Evolutionary conservation across 2,329 filamentous ascomycete genomes (phyloP), one percentile per base, ranked within the genome.

Genomic region (Aspergillus brunneoviolaceus): DNA sequence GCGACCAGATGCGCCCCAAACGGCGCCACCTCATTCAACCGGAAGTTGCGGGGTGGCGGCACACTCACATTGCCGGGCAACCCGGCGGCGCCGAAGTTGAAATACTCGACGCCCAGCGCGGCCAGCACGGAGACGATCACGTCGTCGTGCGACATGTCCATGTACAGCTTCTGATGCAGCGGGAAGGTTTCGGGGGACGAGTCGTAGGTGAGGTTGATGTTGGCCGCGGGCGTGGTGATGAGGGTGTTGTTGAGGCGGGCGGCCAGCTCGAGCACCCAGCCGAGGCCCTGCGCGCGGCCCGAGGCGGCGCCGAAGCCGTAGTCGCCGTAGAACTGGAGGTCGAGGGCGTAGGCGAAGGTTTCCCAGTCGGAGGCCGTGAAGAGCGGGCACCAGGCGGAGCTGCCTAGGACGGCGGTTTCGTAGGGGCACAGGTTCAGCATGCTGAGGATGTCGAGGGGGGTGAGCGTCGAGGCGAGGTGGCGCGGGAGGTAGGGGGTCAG

Each of bases 341-440:
- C 84, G 10, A 84, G 70, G 3, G 79, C 80, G 61, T 81, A 80
- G 59, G 83, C 83, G 65, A 82, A 85, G 19, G 80, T 81, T 21
- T 75, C 70, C 83, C 83, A 85, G 67, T 85, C 83, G 52, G 82
- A 77, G 49, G 77, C 74, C 0, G 82, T 85, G 71, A 85, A 85
- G 27, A 85, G 76, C 21, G 68, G 64, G 71, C 83, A 85, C 70
- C 85, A 85, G 33, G 80, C 76, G 4, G 80, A 84, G 58, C 70
- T 71, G 21, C 81, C 81, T 16, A 85, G 76, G 63, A 79, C 82
- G 42, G 74, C 79, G 51, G 73, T 74, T 68, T 86, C 84, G 65
- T 85, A 86, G 2, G 81, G 80, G 63, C 84, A 86, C 55, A 84
- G 76, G 62, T 77, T 84, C 67, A 80, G 78, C 77, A 82, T 80